Conservation (phyloP, 495 filamentous ascomycete genomes). For the Penicillium silybi region DNA sequence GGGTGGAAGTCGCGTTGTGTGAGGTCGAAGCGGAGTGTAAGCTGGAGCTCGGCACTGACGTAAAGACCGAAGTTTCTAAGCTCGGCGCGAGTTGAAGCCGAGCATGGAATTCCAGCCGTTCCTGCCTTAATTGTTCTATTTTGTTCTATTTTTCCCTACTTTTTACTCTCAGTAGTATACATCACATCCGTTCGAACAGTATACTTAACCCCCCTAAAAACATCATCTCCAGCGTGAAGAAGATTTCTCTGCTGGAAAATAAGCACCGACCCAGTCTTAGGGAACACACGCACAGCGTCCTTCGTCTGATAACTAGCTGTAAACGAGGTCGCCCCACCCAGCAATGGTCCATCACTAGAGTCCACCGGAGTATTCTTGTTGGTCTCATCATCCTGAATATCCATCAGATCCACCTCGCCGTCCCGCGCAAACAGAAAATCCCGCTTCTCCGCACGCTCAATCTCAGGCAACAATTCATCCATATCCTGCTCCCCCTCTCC, state of each 20-base stretch:
- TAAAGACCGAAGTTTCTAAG: background rate
- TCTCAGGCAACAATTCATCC: constrained; percentile 24
- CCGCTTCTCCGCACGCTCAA: constrained; percentile 15
- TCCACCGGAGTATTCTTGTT: background rate
- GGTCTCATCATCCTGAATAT: background rate
- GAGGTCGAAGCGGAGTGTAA: background rate
- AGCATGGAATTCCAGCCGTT: background rate
- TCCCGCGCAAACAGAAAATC: constrained; percentile 7
- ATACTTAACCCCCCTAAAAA: constrained; percentile 67
- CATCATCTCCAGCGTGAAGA: constrained; percentile 71
- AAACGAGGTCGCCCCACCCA: constrained; percentile 65
- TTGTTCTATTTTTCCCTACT: background rate
- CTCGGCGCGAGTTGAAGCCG: background rate
- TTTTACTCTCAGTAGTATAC: constrained; percentile 40
- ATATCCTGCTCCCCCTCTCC: constrained; percentile 47
- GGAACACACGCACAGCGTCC: constrained; percentile 57
- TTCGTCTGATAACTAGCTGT: constrained; percentile 36
- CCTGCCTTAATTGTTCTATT: background rate
- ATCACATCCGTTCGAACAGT: constrained; percentile 76
- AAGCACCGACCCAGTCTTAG: constrained; percentile 66
- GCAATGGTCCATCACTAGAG: constrained; percentile 11
- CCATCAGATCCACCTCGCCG: constrained; percentile 12
- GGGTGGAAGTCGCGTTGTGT: background rate
- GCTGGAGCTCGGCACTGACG: background rate
- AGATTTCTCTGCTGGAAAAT: constrained; percentile 73